A percentile compares a stretch with the other conserved stretches of the same genome.
phyloP scores from a whole-genome alignment of 192 early-diverging fungal species.

The Backusella westeae region DNA sequence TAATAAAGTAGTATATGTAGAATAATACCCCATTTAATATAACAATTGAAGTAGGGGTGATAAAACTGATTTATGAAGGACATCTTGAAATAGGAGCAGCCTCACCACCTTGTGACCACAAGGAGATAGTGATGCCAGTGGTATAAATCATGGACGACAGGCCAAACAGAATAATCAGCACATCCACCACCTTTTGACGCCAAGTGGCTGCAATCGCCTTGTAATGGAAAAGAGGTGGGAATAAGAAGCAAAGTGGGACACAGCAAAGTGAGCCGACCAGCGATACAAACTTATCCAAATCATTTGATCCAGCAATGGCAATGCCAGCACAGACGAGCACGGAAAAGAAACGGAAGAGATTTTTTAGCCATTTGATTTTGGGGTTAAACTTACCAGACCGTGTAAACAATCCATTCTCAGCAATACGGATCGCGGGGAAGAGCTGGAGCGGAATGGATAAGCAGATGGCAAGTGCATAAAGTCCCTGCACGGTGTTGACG shows the following conservation, averaged over 20 bases:
- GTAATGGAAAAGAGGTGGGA: slow-evolving; percentile 84
- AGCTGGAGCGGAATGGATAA: slow-evolving; percentile 90
- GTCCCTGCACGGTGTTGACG: slow-evolving; percentile 71
- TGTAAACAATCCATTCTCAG: slow-evolving; percentile 82
- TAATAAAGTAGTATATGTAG: no score
- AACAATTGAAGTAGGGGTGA: no score
- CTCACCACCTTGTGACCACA: slow-evolving; percentile 45
- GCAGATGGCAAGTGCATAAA: slow-evolving; percentile 93
- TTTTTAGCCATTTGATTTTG: slow-evolving; percentile 86
- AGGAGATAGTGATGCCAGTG: slow-evolving; percentile 71
- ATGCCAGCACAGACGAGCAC: slow-evolving; percentile 68
- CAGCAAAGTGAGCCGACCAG: slow-evolving; percentile 37
- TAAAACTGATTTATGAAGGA: not conserved
- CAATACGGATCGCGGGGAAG: slow-evolving; percentile 93
- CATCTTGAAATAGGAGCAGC: slow-evolving; percentile 25
- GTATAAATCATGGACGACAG: slow-evolving; percentile 74
- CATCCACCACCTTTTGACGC: slow-evolving; percentile 51
- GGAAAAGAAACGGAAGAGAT: slow-evolving; percentile 69
- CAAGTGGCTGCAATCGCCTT: slow-evolving; percentile 55
- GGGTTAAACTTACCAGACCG: slow-evolving; percentile 77
- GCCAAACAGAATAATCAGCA: slow-evolving; percentile 65
- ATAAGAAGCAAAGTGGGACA: slow-evolving; percentile 77
- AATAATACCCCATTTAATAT: no score
- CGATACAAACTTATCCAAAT: slow-evolving; percentile 41
- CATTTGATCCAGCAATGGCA: slow-evolving; percentile 73